Conservation (phyloP, 2,329 filamentous ascomycete species). For the Chaetomiaceae sp. region DNA sequence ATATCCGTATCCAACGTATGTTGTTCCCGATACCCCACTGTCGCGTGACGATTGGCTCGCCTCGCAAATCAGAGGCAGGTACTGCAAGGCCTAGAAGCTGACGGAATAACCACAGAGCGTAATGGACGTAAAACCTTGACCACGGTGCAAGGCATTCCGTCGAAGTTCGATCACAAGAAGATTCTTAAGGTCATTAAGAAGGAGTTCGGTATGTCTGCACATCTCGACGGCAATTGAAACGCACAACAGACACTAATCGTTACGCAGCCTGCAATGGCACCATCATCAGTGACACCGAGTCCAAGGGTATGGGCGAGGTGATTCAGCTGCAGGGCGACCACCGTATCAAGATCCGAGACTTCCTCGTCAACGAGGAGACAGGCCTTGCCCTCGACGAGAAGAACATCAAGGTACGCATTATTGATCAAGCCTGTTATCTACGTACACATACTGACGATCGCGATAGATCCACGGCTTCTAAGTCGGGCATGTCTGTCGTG, state of each 20-base stretch:
- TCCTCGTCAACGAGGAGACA: conserved; percentile 92
- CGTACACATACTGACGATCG: neutral
- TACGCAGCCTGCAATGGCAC: conserved; percentile 94
- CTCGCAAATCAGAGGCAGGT: neutral
- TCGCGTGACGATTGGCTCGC: conserved; percentile 3
- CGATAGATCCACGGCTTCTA: conserved; percentile 59
- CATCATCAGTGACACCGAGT: conserved; percentile 72
- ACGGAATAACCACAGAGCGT: conserved; percentile 62
- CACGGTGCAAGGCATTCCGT: conserved; percentile 96
- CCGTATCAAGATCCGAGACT: conserved; percentile 97
- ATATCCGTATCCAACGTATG: conserved; percentile 99
- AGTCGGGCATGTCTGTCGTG: conserved; percentile 37
- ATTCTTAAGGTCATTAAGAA: conserved; percentile 99
- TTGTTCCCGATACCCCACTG: conserved; percentile 28
- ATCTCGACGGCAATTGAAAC: neutral
- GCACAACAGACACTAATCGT: conserved; percentile 9
- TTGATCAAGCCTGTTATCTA: neutral
- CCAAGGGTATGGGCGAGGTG: conserved; percentile 92
- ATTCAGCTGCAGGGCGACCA: conserved; percentile 99
- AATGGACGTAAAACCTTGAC: conserved; percentile 99
- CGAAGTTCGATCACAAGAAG: conserved; percentile 99
- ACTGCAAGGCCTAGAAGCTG: conserved; percentile 4
- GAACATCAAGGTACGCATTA: conserved; percentile 78
- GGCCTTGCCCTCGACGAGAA: conserved; percentile 91
- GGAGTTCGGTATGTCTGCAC: conserved; percentile 71